Conservation (phyloP, 352 stramenopile species). For the Globisporangium acanthophoron region DNA sequence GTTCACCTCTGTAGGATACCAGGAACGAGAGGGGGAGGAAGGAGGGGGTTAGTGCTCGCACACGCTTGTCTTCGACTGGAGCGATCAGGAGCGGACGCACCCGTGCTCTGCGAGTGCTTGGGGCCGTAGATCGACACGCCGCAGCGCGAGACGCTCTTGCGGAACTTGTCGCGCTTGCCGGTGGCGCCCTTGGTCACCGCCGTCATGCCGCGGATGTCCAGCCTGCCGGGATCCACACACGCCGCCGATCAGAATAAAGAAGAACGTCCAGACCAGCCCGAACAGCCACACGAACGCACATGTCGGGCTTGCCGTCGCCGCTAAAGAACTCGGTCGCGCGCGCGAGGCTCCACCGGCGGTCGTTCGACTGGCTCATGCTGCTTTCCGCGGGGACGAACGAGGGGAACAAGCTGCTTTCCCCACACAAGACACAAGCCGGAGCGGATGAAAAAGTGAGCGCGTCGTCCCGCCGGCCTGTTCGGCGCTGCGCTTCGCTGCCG, state of each 20-base stretch:
- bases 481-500: too few relatives aligned
- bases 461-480: too few relatives aligned
- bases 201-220: slow-evolving; percentile 86
- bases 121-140: slow-evolving; percentile 85
- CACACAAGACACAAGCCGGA: too few relatives aligned
- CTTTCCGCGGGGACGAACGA: background rate
- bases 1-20: slow-evolving; percentile 17
- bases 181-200: slow-evolving; percentile 80
- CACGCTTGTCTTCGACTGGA: background rate
- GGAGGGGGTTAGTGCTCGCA: background rate
- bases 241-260: too few relatives aligned
- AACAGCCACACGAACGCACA: slow-evolving; percentile 25
- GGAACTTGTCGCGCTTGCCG: slow-evolving; percentile 85
- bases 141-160: slow-evolving; percentile 80
- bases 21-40: background rate
- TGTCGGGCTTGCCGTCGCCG: slow-evolving; percentile 83
- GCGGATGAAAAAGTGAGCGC: too few relatives aligned
- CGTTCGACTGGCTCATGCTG: slow-evolving; percentile 52
- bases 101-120: slow-evolving; percentile 62
- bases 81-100: slow-evolving; percentile 10
- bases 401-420: background rate
- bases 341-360: slow-evolving; percentile 80
- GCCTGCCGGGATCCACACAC: slow-evolving; percentile 20
- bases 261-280: background rate
- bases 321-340: slow-evolving; percentile 87